A percentile compares a stretch with the other conserved stretches of the same genome.
These are phyloP conservation scores for Epicoccum nigrum DNA, from an alignment of 2,329 filamentous ascomycete species.

Conservation along the genomic window DNA sequence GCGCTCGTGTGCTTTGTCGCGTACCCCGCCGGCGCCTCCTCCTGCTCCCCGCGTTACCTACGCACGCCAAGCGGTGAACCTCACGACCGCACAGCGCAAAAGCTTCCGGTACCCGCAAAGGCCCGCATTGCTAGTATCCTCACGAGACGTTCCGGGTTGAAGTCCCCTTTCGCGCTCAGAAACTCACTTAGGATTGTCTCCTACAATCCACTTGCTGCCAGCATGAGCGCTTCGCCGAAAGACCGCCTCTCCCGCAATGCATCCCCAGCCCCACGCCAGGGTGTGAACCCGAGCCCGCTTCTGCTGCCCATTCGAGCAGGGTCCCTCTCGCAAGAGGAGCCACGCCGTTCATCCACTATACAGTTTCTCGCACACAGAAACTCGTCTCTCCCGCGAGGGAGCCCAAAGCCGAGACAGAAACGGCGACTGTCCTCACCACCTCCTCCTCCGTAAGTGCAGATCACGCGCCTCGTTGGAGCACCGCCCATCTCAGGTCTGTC, in stretches of 20 bases:
- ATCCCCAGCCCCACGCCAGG: constrained; percentile 32
- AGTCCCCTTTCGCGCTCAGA: constrained; percentile 20
- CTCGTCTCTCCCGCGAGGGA: constrained; percentile 38
- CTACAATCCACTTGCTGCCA: background rate
- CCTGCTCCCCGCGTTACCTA: constrained; percentile 32
- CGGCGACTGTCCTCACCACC: constrained; percentile 50
- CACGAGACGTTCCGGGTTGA: constrained; percentile 17
- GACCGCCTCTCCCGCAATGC: constrained; percentile 26
- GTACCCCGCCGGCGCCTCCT: constrained; percentile 10
- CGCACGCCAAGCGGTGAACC: constrained; percentile 28
- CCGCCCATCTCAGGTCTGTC: background rate
- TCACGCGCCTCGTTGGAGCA: background rate
- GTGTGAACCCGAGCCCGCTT: constrained; percentile 39
- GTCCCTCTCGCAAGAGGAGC: constrained; percentile 32
- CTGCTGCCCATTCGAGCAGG: constrained; percentile 27
- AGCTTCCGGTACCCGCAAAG: constrained; percentile 34
- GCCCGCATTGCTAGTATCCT: constrained; percentile 32
- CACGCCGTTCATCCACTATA: constrained; percentile 47
- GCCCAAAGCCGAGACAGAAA: constrained; percentile 41
- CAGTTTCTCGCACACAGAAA: constrained; percentile 47
- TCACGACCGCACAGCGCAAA: constrained; percentile 29
- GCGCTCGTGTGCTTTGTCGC: constrained; percentile 5
- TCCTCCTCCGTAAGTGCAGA: constrained; percentile 48
- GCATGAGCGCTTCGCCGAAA: constrained; percentile 46
- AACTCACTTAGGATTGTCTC: constrained; percentile 10